Conservation (phyloP, 345 rosid genomes). For the Durio zibethinus region DNA sequence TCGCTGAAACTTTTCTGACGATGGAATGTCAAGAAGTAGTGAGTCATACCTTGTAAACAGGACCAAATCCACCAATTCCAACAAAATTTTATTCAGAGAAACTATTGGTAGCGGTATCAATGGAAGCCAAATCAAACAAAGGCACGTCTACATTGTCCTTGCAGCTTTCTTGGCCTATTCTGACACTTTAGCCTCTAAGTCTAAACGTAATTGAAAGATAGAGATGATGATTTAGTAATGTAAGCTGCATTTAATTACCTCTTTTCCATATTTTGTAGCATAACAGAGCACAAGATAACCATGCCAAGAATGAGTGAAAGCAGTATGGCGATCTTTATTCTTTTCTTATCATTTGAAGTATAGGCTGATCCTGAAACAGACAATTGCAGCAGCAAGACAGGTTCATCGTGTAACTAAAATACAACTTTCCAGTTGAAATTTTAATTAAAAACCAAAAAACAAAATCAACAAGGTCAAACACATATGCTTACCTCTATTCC, state of each 20-base stretch:
- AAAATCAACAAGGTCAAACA: not conserved
- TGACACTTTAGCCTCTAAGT: not conserved
- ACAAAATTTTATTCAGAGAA: not conserved
- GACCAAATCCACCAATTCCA: not conserved
- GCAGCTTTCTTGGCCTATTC: not conserved
- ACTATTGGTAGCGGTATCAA: not conserved
- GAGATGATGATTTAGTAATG: not conserved
- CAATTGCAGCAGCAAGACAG: no score
- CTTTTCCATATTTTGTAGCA: not conserved
- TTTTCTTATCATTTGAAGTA: not conserved
- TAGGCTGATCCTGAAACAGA: not conserved
- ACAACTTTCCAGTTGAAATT: no score
- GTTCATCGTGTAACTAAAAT: no score
- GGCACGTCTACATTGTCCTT: not conserved
- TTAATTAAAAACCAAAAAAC: not conserved
- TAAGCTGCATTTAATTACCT: not conserved
- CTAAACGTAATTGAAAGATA: not conserved
- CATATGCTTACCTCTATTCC: not conserved
- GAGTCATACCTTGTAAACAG: not conserved
- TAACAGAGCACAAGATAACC: not conserved
- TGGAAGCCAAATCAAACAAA: not conserved
- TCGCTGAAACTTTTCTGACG: not conserved
- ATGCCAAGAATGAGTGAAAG: not conserved
- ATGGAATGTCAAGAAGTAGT: not conserved
- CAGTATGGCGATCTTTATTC: not conserved